Evolutionary conservation across 2,329 filamentous ascomycete genomes (phyloP).

Genomic region (Thielaviopsis populi): DNA sequence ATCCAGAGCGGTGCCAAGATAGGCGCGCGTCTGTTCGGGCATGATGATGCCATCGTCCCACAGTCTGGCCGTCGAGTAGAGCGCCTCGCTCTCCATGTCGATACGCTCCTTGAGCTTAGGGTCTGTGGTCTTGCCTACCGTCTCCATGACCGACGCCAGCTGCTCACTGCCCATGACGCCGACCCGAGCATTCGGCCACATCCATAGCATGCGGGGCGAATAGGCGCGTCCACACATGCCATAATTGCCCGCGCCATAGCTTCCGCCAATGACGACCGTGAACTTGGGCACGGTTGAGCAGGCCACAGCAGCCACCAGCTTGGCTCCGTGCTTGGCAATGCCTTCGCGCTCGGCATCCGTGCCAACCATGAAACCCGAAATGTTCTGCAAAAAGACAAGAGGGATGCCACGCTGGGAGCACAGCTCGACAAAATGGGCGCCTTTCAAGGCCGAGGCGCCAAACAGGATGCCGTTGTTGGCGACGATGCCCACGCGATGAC

Average conservation of each 20-base stretch:
- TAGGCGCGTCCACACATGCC: slow-evolving; percentile 97
- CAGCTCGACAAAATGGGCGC: slow-evolving; percentile 91
- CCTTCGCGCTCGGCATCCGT: slow-evolving; percentile 81
- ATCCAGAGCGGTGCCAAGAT: slow-evolving; percentile 56
- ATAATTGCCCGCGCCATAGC: slow-evolving; percentile 90
- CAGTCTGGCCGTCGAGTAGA: slow-evolving; percentile 73
- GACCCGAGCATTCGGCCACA: slow-evolving; percentile 95
- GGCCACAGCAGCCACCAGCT: slow-evolving; percentile 87
- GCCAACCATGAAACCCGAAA: slow-evolving; percentile 96
- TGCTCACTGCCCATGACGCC: slow-evolving; percentile 95
- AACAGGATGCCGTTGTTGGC: slow-evolving; percentile 96
- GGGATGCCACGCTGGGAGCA: slow-evolving; percentile 83
- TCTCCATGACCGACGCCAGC: slow-evolving; percentile 82
- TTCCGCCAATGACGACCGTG: slow-evolving; percentile 87
- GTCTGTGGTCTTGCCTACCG: slow-evolving; percentile 63
- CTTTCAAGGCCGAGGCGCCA: slow-evolving; percentile 76
- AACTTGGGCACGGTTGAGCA: slow-evolving; percentile 94
- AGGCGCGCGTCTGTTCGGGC: slow-evolving; percentile 57
- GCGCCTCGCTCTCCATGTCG: slow-evolving; percentile 75
- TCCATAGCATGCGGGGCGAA: slow-evolving; percentile 79
- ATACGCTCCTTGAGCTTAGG: slow-evolving; percentile 70
- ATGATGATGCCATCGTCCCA: slow-evolving; percentile 81
- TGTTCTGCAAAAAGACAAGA: slow-evolving; percentile 89
- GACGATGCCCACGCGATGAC: slow-evolving; percentile 79
- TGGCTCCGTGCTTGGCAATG: slow-evolving; percentile 95